Conservation (phyloP, 1,284 basidiomycete genomes). For the Ceratorhiza oryzae-sativae region DNA sequence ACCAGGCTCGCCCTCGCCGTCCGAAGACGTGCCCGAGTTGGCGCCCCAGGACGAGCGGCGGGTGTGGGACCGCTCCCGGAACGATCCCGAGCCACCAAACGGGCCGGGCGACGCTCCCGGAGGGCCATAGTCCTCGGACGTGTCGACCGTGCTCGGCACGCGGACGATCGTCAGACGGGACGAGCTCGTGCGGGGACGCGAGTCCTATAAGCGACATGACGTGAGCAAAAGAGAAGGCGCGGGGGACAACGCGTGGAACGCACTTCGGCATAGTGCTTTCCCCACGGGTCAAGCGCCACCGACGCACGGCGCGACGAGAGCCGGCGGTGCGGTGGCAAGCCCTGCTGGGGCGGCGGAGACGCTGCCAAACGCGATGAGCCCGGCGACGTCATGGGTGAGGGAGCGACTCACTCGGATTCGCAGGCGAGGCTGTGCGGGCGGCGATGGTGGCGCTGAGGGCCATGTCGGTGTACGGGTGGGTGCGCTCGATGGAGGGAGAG, state of each 20-base stretch:
- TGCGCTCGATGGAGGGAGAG: constrained; percentile 21
- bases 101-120: constrained; percentile 7
- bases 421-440: constrained; percentile 15
- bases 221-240: constrained; percentile 55
- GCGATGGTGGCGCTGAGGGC: constrained; percentile 17
- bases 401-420: background rate
- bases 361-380: constrained; percentile 10
- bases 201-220: constrained; percentile 1
- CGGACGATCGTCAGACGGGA: constrained; percentile 77
- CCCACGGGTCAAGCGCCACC: constrained; percentile 70
- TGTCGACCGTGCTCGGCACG: constrained; percentile 50
- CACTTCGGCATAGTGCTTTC: constrained; percentile 51
- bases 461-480: constrained; percentile 8
- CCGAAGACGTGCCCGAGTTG: constrained; percentile 29
- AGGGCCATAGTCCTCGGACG: constrained; percentile 20
- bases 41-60: constrained; percentile 37
- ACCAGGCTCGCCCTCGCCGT: constrained; percentile 36
- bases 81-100: constrained; percentile 26
- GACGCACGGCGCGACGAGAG: constrained; percentile 70
- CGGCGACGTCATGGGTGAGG: constrained; percentile 7
- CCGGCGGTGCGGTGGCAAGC: constrained; percentile 48
- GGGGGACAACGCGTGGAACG: constrained; percentile 52
- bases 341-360: constrained; percentile 24
- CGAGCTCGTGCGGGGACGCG: constrained; percentile 40
- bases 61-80: constrained; percentile 21